Evolutionary conservation across 805 yeast species (phyloP).

Genomic region (Wickerhamiella sergipiensis): DNA sequence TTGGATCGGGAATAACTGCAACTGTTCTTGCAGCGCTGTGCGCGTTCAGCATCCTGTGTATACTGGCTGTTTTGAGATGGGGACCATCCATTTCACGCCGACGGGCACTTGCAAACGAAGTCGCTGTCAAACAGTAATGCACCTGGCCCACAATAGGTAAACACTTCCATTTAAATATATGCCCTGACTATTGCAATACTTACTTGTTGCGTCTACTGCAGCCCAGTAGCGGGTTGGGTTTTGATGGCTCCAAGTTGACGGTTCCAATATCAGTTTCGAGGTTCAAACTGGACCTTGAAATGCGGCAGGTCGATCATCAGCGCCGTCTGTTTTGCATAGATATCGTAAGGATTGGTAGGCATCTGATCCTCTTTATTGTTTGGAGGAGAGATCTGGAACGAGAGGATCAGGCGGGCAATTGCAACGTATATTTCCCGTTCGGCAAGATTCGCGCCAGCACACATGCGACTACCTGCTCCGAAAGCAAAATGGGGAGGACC

Average conservation of each 20-base stretch:
- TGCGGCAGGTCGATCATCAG: constrained; percentile 49
- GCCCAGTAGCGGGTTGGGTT: too few relatives aligned
- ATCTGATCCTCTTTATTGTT: constrained; percentile 21
- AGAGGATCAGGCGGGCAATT: constrained; percentile 37
- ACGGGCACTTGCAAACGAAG: background rate
- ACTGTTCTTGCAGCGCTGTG: constrained; percentile 45
- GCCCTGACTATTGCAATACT: background rate
- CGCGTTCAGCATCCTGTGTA: constrained; percentile 8
- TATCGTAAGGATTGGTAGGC: constrained; percentile 38
- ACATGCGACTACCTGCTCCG: constrained; percentile 63
- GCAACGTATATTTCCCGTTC: constrained; percentile 49
- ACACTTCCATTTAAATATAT: background rate
- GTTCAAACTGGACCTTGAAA: constrained; percentile 15
- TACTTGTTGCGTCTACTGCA: background rate
- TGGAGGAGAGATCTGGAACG: constrained; percentile 41
- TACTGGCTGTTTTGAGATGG: constrained; percentile 4
- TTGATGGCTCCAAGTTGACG: too few relatives aligned
- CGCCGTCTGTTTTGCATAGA: constrained; percentile 40
- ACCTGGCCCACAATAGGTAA: background rate
- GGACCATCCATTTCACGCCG: background rate
- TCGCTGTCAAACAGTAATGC: background rate
- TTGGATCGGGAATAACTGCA: constrained; percentile 66
- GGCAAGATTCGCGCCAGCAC: constrained; percentile 56
- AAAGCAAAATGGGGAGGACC: constrained; percentile 33
- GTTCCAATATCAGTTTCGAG: background rate